Evolutionary conservation across 345 rosid species (phyloP).

Genomic region (Dimocarpus longan): DNA sequence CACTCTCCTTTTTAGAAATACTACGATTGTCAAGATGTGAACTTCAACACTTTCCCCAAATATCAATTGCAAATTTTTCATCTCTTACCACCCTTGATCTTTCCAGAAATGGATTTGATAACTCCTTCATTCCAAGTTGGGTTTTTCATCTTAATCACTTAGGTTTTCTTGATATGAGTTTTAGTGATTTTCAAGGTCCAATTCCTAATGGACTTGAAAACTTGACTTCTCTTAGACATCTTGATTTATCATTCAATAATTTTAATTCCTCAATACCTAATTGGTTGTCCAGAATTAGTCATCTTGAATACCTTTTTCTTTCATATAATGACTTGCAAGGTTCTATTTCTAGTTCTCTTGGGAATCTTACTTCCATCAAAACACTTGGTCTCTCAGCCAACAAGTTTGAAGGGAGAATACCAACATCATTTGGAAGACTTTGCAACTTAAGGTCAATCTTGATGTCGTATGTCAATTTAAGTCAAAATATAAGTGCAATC

Average conservation of each 20-base stretch:
- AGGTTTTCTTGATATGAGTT: slow-evolving; percentile 14
- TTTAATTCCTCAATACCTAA: slow-evolving; percentile 23
- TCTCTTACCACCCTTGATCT: slow-evolving; percentile 34
- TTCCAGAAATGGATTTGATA: neutral
- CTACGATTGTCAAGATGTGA: neutral
- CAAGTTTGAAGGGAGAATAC: neutral
- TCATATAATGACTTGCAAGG: too few species aligned
- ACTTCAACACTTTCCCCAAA: neutral
- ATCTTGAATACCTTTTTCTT: too few species aligned
- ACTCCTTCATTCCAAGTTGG: slow-evolving; percentile 18
- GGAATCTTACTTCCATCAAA: too few species aligned
- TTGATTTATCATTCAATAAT: neutral
- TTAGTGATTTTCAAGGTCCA: neutral
- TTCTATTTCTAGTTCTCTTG: too few species aligned
- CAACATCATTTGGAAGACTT: neutral
- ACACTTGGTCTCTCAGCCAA: neutral
- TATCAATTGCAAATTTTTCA: slow-evolving; percentile 12
- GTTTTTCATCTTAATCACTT: slow-evolving; percentile 20
- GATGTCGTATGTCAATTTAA: neutral
- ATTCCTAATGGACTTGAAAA: slow-evolving; percentile 1
- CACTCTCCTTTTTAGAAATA: too few species aligned
- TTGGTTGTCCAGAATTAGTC: slow-evolving; percentile 13
- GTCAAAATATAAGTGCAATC: neutral
- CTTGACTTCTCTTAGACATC: neutral
- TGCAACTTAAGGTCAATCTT: slow-evolving; percentile 17